A percentile compares a stretch with the other conserved stretches of the same genome.
Conservation (phyloP, 805 yeast genomes). For the Cyberlindnera mycetangii region DNA sequence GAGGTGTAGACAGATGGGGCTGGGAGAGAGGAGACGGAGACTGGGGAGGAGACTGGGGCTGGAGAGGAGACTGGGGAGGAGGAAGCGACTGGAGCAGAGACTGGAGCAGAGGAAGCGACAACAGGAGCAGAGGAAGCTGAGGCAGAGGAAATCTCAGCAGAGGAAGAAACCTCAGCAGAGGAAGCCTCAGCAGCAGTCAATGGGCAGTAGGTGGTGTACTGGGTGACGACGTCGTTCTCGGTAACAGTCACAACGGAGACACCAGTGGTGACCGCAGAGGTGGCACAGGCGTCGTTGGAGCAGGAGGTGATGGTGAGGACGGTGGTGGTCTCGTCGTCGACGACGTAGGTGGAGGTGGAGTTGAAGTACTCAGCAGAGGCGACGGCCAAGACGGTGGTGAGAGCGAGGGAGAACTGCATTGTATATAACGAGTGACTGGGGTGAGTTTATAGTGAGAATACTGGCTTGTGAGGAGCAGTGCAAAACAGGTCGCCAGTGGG, state of each 20-base stretch:
- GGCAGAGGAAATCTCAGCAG: background rate
- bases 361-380: conserved; percentile 10
- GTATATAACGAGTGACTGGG: conserved; percentile 13
- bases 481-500: background rate
- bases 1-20: background rate
- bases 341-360: conserved; percentile 9
- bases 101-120: background rate
- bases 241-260: conserved; percentile 9
- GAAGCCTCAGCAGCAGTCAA: conserved; percentile 25
- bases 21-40: background rate
- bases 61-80: background rate
- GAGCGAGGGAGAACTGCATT: conserved; percentile 14
- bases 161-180: conserved; percentile 10
- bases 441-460: conserved; percentile 6
- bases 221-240: conserved; percentile 6
- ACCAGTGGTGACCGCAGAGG: conserved; percentile 11
- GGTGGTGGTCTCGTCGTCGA: conserved; percentile 13
- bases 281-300: conserved; percentile 7
- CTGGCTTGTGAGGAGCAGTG: background rate
- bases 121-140: too few relatives aligned
- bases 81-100: background rate
- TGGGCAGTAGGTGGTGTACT: conserved; percentile 15
- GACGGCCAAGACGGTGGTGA: conserved; percentile 5
- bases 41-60: background rate
- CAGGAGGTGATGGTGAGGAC: conserved; percentile 15